Percentiles rank a stretch among this genome's conserved stretches.
phyloP scores from a whole-genome alignment of 768 basidiomycete genomes.

The Naganishia vishniacii region DNA sequence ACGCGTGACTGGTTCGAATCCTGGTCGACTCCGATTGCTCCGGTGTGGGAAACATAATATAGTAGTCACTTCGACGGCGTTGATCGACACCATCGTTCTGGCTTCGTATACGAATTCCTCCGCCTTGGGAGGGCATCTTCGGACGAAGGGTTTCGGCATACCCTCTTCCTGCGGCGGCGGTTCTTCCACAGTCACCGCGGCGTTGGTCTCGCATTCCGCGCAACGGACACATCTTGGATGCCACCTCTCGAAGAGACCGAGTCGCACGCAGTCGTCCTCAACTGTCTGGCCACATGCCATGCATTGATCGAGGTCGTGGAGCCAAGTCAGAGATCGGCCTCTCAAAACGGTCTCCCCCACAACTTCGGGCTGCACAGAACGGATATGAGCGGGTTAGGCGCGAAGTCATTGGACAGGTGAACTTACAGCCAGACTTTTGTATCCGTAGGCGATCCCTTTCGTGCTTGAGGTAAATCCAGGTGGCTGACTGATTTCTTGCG shows the following conservation, averaged over 20 bases:
- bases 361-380: slow-evolving; percentile 35
- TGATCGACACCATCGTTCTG: slow-evolving; percentile 56
- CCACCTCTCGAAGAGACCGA: slow-evolving; percentile 96
- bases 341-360: slow-evolving; percentile 47
- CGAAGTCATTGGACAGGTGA: slow-evolving; percentile 54
- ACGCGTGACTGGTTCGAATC: slow-evolving; percentile 86
- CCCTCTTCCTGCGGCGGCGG: slow-evolving; percentile 43
- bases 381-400: slow-evolving; percentile 23
- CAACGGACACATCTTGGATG: slow-evolving; percentile 93
- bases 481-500: slow-evolving; percentile 37
- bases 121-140: slow-evolving; percentile 75
- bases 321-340: slow-evolving; percentile 32
- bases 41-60: slow-evolving; percentile 76
- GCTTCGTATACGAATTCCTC: slow-evolving; percentile 65
- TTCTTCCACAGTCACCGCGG: slow-evolving; percentile 21
- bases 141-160: slow-evolving; percentile 54
- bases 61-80: slow-evolving; percentile 39
- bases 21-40: slow-evolving; percentile 60
- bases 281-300: slow-evolving; percentile 81
- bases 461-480: slow-evolving; percentile 65
- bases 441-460: slow-evolving; percentile 83
- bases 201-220: slow-evolving; percentile 36
- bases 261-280: slow-evolving; percentile 91
- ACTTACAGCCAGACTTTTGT: slow-evolving; percentile 86
- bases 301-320: slow-evolving; percentile 63